Evolutionary conservation across 176 grass and related monocot genomes (phyloP), one percentile per base, ranked within the genome.

Genomic region (Melocanna baccifera): DNA sequence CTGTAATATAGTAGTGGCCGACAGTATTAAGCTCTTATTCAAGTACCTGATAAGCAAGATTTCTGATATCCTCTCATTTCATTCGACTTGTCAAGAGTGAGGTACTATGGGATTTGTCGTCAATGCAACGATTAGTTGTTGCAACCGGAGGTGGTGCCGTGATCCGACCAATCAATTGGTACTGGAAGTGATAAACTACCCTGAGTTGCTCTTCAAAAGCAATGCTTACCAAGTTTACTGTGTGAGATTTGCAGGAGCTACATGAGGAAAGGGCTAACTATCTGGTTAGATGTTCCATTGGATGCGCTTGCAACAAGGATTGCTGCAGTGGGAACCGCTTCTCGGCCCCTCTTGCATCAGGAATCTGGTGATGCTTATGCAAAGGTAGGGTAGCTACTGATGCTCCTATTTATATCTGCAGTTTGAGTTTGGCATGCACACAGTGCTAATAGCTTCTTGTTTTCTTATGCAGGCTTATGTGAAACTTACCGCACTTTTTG

Each of bases 141-240:
- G 95, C 95, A 86, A 97, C 91, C 22, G 95, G 95, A 83, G 95
- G 95, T 43, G 92, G 95, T 85, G 92, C 92, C 15, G 92, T 97
- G 89, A 93, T 94, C 77, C 89, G 92, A 48, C 92, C 95, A 81
- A 84, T 91, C 85, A 94, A 97, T 88, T 97, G 92, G 92, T 94
- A 94, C 59, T 82, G 23, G 71, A 86, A 88, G 80, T 63, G 63
- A 86, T 56, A 90, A 80, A 84, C 57, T 83, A 90, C 15, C 36
- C 23, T 40, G 28, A 75, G 67, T 71, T 89, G 67, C 12, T 81
- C 62, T 55, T 73, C 70, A 67, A 88, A 71, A 67, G 64, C 36
- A 80, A 89, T 72, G 55, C 69, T 80, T 34, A 70, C 68, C 12
- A 29, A 69, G 77, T 37, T 69, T 73, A 55, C 28, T 18, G 36